Percentiles rank a stretch among this genome's conserved stretches.
Conservation (phyloP, 768 basidiomycete species). For the Phanerochaete sordida region DNA sequence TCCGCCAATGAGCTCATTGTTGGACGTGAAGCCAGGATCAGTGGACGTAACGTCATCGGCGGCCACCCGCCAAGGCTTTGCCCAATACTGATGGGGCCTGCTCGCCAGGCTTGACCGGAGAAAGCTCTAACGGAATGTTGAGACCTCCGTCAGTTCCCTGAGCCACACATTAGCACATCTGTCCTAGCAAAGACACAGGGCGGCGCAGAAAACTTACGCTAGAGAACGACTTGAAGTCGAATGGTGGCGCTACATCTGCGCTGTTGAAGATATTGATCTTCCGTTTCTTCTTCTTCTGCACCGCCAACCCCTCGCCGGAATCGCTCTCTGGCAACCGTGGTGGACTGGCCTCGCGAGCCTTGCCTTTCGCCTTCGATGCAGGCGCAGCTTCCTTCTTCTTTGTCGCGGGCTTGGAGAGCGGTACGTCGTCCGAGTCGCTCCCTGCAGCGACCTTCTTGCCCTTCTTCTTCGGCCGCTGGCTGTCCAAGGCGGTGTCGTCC, state of each 20-base stretch:
- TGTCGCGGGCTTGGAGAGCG: not conserved
- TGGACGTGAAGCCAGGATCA: too few species aligned
- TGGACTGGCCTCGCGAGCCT: conserved; percentile 19
- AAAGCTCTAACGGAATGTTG: conserved; percentile 63
- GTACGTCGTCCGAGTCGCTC: not conserved
- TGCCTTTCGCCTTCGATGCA: conserved; percentile 1
- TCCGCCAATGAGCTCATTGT: too few species aligned
- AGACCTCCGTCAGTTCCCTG: conserved; percentile 33
- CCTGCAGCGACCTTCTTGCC: not conserved
- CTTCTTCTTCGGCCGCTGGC: conserved; percentile 5
- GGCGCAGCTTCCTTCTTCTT: conserved; percentile 1
- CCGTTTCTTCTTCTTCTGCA: conserved; percentile 63
- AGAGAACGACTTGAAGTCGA: conserved; percentile 42
- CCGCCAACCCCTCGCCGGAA: conserved; percentile 23
- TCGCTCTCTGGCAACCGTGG: conserved; percentile 18
- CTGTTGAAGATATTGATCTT: conserved; percentile 60
- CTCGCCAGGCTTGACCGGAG: conserved; percentile 50
- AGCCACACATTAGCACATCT: too few species aligned
- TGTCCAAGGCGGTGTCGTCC: conserved; percentile 23
- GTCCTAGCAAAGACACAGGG: too few species aligned
- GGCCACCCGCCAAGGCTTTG: not conserved
- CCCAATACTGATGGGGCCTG: not conserved
- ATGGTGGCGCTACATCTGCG: conserved; percentile 35
- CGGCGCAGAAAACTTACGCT: conserved; percentile 30
- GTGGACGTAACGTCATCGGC: not conserved